Conservation (phyloP, 2,329 filamentous ascomycete genomes). For the Neurospora crassa region DNA sequence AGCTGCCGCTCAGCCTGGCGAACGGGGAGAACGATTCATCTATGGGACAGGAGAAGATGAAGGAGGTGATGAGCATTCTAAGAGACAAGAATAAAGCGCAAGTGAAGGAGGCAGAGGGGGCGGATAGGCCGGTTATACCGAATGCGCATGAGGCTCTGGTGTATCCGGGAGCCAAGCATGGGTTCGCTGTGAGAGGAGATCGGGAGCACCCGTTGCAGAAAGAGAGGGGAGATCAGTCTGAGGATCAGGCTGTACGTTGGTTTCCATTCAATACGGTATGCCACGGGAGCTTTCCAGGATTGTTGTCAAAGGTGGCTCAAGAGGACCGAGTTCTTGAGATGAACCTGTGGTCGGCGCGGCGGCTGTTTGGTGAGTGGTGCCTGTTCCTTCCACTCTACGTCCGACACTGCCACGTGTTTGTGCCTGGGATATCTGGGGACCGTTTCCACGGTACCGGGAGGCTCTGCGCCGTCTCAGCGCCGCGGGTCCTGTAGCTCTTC, state of each 20-base stretch:
- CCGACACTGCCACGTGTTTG: neutral
- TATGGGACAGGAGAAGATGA: slow-evolving; percentile 19
- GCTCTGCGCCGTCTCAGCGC: neutral
- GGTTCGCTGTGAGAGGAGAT: slow-evolving; percentile 29
- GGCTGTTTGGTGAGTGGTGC: neutral
- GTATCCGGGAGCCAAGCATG: slow-evolving; percentile 29
- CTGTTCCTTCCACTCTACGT: neutral
- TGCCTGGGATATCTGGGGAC: neutral
- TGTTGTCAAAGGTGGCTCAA: neutral
- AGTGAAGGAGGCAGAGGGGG: slow-evolving; percentile 9
- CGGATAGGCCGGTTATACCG: neutral
- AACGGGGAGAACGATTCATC: slow-evolving; percentile 29
- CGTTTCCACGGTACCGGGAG: neutral
- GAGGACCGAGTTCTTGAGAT: neutral
- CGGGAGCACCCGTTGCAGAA: slow-evolving; percentile 24
- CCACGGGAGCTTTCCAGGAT: neutral
- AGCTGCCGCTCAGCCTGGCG: slow-evolving; percentile 28
- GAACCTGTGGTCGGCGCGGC: neutral
- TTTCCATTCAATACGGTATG: slow-evolving; percentile 15
- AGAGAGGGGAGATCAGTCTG: slow-evolving; percentile 23
- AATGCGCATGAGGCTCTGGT: slow-evolving; percentile 22
- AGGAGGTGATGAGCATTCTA: slow-evolving; percentile 19
- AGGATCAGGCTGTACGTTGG: slow-evolving; percentile 29
- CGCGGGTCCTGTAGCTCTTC: neutral
- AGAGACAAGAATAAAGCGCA: slow-evolving; percentile 16